Evolutionary conservation across 257 asterid genomes (phyloP).

Genomic region (Solanum sejunctum): DNA sequence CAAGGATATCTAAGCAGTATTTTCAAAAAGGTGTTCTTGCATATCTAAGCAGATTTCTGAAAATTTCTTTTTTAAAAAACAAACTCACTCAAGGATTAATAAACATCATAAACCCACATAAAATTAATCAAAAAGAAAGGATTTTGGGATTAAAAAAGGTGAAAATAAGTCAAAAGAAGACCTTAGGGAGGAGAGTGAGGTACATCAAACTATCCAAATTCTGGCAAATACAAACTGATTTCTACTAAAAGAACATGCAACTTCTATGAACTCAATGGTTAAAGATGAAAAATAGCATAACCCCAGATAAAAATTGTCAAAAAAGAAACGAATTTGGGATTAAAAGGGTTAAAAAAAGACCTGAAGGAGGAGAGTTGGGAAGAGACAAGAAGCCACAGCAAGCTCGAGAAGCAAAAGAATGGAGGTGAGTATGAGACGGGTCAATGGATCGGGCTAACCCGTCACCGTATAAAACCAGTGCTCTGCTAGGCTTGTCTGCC

Average conservation of each 20-base stretch:
- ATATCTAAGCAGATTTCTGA: background rate
- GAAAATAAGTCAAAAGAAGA: background rate
- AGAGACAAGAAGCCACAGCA: slow-evolving; percentile 67
- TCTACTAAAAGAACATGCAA: background rate
- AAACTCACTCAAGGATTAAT: no score
- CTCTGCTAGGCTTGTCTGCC: slow-evolving; percentile 89
- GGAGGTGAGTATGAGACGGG: slow-evolving; percentile 56
- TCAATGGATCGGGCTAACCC: slow-evolving; percentile 51
- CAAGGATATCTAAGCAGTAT: background rate
- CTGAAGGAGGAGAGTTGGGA: slow-evolving; percentile 55
- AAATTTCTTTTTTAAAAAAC: no score
- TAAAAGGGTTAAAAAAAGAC: slow-evolving; percentile 4
- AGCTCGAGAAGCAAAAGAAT: slow-evolving; percentile 64
- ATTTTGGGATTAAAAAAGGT: background rate
- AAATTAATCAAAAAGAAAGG: background rate
- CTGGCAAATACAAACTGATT: background rate
- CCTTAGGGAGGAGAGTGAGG: slow-evolving; percentile 47
- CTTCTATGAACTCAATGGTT: background rate
- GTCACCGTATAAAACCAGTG: slow-evolving; percentile 62
- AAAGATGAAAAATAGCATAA: background rate
- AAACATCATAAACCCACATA: background rate
- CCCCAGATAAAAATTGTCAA: background rate
- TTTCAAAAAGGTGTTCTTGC: background rate
- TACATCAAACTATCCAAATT: slow-evolving; percentile 29
- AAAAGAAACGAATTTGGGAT: background rate